Conservation (phyloP, 1,284 basidiomycete species). For the Ustanciosporium gigantosporum region DNA sequence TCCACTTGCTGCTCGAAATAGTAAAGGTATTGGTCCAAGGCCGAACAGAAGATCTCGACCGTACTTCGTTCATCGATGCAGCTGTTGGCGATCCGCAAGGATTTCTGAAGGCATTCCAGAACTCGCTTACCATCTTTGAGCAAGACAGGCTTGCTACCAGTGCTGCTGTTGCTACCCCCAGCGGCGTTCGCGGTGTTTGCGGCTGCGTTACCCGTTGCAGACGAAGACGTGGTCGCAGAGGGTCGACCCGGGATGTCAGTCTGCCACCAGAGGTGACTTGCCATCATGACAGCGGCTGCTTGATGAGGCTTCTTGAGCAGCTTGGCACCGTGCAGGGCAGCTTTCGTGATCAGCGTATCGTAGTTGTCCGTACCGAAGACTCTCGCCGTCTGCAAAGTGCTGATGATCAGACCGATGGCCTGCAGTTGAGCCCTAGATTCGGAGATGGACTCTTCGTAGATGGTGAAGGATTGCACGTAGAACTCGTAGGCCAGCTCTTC, state of each 20-base stretch:
- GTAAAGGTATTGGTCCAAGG: slow-evolving; percentile 59
- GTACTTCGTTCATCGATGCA: slow-evolving; percentile 58
- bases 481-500: slow-evolving; percentile 60
- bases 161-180: slow-evolving; percentile 5
- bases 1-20: slow-evolving; percentile 59
- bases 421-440: slow-evolving; percentile 58
- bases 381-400: slow-evolving; percentile 53
- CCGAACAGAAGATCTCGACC: slow-evolving; percentile 58
- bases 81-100: slow-evolving; percentile 57
- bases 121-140: slow-evolving; percentile 58
- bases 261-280: slow-evolving; percentile 61
- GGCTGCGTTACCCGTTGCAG: slow-evolving; percentile 27
- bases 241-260: slow-evolving; percentile 35
- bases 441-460: slow-evolving; percentile 60
- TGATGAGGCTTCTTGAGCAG: slow-evolving; percentile 60
- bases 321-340: slow-evolving; percentile 57
- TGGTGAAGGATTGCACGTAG: slow-evolving; percentile 59
- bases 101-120: slow-evolving; percentile 58
- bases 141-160: slow-evolving; percentile 20
- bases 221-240: slow-evolving; percentile 17
- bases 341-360: slow-evolving; percentile 58
- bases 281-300: slow-evolving; percentile 59
- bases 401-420: slow-evolving; percentile 54
- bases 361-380: slow-evolving; percentile 58
- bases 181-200: slow-evolving; percentile 14